Conservation (phyloP, 305 asterid species). For the Fraxinus greggii region DNA sequence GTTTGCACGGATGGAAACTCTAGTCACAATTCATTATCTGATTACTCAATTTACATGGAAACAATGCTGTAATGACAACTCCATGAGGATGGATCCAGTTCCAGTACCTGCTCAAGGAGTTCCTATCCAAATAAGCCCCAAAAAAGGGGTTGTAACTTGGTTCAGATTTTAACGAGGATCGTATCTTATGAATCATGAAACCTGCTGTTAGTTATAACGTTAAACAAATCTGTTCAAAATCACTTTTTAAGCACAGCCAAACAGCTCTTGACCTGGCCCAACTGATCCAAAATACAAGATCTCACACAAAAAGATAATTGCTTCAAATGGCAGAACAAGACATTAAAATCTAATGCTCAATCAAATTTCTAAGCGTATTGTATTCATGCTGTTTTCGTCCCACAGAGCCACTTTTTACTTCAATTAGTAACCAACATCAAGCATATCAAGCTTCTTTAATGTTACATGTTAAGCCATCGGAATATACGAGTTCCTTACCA, state of each 20-base stretch:
- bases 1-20: conserved; percentile 59
- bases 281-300: background rate
- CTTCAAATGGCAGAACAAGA: background rate
- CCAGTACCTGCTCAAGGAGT: conserved; percentile 59
- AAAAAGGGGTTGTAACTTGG: conserved; percentile 18
- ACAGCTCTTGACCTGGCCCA: background rate
- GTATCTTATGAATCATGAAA: background rate
- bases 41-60: conserved; percentile 60
- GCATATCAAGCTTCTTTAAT: background rate
- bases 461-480: conserved; percentile 1
- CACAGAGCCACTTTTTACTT: background rate
- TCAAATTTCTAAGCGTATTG: background rate
- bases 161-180: background rate
- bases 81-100: conserved; percentile 55
- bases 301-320: background rate
- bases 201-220: background rate
- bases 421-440: background rate
- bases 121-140: conserved; percentile 45
- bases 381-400: background rate
- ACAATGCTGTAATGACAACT: conserved; percentile 43
- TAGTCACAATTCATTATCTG: conserved; percentile 49
- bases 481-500: conserved; percentile 16
- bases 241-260: background rate
- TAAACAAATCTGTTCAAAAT: background rate
- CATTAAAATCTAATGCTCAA: background rate